A percentile compares a stretch with the other conserved stretches of the same genome.
Conservation (phyloP, 176 grass and related monocot genomes). For the Aegilops longissima region DNA sequence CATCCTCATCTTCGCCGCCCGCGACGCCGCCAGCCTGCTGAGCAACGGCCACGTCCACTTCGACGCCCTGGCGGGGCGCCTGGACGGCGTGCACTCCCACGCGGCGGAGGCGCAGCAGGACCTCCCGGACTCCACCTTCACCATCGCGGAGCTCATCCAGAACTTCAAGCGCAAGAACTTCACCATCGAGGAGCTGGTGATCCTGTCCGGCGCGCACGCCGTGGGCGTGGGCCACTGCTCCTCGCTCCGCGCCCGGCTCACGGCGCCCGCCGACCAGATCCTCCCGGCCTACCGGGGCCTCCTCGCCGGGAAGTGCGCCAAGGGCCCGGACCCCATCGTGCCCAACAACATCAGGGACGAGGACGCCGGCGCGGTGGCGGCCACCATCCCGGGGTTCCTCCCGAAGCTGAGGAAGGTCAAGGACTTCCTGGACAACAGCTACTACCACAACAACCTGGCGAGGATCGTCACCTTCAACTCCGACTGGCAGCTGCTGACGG, state of each 20-base stretch:
- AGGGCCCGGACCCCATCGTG: neutral
- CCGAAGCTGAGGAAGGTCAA: constrained; percentile 23
- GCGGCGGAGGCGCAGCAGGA: constrained; percentile 53
- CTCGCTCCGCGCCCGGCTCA: constrained; percentile 37
- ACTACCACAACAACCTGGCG: constrained; percentile 45
- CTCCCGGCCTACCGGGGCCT: constrained; percentile 30
- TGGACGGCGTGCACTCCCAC: constrained; percentile 50
- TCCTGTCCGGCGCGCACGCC: constrained; percentile 69
- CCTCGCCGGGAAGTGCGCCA: constrained; percentile 10
- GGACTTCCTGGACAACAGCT: constrained; percentile 48
- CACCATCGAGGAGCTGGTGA: constrained; percentile 60
- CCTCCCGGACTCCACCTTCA: constrained; percentile 60
- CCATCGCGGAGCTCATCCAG: constrained; percentile 40
- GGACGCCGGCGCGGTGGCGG: constrained; percentile 19
- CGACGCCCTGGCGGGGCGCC: constrained; percentile 34
- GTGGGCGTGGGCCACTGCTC: constrained; percentile 70
- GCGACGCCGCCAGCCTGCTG: constrained; percentile 48
- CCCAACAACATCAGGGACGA: constrained; percentile 30
- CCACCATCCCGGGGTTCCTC: constrained; percentile 15
- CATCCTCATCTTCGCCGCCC: constrained; percentile 47
- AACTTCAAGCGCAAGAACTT: constrained; percentile 65
- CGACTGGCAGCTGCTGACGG: constrained; percentile 53
- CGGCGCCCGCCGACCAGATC: constrained; percentile 29
- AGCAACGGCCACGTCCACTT: constrained; percentile 54
- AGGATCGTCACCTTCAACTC: constrained; percentile 57